phyloP scores from a whole-genome alignment of 768 basidiomycete genomes.

The Leccinum obscurum region DNA sequence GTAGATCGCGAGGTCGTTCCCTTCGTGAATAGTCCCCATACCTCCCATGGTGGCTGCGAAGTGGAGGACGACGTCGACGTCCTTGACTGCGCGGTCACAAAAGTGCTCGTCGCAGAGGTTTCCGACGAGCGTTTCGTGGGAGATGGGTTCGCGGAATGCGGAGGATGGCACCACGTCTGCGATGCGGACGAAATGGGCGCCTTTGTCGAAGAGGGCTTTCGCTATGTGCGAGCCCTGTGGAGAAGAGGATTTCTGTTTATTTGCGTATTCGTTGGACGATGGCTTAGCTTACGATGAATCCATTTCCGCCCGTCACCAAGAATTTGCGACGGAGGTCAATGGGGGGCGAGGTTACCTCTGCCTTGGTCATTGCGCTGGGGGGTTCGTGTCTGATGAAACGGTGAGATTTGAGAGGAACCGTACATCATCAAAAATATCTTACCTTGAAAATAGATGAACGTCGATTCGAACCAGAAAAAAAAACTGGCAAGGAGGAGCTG shows the following conservation, averaged over 20 bases:
- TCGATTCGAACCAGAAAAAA: not conserved
- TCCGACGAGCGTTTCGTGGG: slow-evolving; percentile 41
- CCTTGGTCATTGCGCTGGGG: slow-evolving; percentile 2
- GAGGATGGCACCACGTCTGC: slow-evolving; percentile 39
- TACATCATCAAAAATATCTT: not conserved
- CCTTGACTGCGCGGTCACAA: slow-evolving; percentile 39
- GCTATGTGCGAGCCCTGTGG: slow-evolving; percentile 54
- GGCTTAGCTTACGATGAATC: slow-evolving; percentile 47
- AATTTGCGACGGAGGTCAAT: slow-evolving; percentile 16
- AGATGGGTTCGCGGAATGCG: slow-evolving; percentile 22
- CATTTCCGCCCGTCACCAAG: slow-evolving; percentile 52
- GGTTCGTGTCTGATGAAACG: not conserved
- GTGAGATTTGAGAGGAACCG: not conserved
- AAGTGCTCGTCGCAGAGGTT: slow-evolving; percentile 46
- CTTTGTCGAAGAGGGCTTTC: slow-evolving; percentile 33
- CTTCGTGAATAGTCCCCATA: slow-evolving; percentile 59
- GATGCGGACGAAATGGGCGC: slow-evolving; percentile 40
- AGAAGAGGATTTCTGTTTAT: not conserved
- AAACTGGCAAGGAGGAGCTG: not conserved
- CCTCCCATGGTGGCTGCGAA: slow-evolving; percentile 66
- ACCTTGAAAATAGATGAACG: not conserved
- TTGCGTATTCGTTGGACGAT: not conserved
- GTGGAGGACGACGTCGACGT: slow-evolving; percentile 48
- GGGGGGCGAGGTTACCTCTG: not conserved
- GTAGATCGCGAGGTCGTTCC: slow-evolving; percentile 53